Evolutionary conservation across 306 rosid species (phyloP).

Genomic region (Crotalaria pallida): DNA sequence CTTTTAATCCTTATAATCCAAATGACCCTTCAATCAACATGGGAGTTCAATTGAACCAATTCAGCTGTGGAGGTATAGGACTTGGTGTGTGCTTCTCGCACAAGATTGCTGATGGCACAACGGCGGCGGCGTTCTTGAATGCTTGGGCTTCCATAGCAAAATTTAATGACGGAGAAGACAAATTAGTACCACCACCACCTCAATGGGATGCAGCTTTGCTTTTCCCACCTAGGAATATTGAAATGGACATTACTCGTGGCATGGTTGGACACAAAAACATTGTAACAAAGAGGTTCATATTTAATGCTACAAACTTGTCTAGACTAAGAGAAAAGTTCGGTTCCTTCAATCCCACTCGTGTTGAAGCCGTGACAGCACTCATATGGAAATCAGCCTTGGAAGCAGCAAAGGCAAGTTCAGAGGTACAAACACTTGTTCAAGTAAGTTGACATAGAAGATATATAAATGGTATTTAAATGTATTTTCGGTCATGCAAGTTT

Average conservation of each 20-base stretch:
- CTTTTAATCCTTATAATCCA: background rate
- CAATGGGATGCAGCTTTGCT: background rate
- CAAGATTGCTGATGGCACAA: conserved; percentile 16
- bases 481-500: too few species aligned
- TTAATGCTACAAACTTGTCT: background rate
- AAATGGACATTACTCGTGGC: too few species aligned
- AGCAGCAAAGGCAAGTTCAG: background rate
- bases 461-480: too few species aligned
- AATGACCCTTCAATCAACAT: background rate
- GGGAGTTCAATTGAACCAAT: conserved; percentile 8
- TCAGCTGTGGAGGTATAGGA: conserved; percentile 17
- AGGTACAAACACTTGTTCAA: background rate
- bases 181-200: background rate
- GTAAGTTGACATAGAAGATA: too few species aligned
- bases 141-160: background rate
- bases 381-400: background rate
- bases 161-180: too few species aligned
- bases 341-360: background rate
- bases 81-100: conserved; percentile 22
- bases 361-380: conserved; percentile 19
- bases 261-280: background rate
- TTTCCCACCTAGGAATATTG: background rate
- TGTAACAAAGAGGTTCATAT: background rate
- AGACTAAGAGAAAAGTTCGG: background rate
- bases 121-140: background rate